Conservation (phyloP, 2,329 filamentous ascomycete genomes). For the Lachnellula suecica region DNA sequence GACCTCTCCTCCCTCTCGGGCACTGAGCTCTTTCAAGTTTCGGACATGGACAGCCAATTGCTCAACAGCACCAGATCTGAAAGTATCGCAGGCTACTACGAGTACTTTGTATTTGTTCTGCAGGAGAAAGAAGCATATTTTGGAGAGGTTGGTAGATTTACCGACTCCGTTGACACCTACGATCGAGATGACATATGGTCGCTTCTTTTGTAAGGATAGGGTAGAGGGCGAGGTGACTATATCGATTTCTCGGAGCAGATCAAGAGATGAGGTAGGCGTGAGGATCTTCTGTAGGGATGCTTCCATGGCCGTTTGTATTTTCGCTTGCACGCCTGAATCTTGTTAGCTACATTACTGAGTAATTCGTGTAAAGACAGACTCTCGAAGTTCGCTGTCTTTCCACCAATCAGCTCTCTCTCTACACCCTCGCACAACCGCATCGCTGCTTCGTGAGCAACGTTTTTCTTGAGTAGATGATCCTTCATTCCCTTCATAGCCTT, state of each 20-base stretch:
- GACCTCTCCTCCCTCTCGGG: constrained; percentile 79
- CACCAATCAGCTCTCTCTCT: constrained; percentile 82
- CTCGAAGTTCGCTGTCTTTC: constrained; percentile 91
- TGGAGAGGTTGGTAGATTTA: constrained; percentile 96
- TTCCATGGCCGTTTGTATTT: constrained; percentile 84
- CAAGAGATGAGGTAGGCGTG: constrained; percentile 90
- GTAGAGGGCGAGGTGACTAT: constrained; percentile 67
- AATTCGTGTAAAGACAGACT: constrained; percentile 45
- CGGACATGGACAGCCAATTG: constrained; percentile 94
- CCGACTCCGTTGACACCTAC: constrained; percentile 98
- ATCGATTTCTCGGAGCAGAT: constrained; percentile 91
- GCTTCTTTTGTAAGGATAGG: constrained; percentile 60
- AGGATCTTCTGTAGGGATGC: constrained; percentile 91
- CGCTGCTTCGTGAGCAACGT: constrained; percentile 92
- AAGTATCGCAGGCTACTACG: constrained; percentile 93
- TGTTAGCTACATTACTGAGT: constrained; percentile 26
- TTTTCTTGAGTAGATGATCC: constrained; percentile 91
- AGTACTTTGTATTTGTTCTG: constrained; percentile 97
- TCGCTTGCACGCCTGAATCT: constrained; percentile 67
- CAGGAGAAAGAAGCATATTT: constrained; percentile 96
- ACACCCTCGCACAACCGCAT: constrained; percentile 89
- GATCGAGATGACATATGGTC: constrained; percentile 96
- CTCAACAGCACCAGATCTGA: constrained; percentile 95
- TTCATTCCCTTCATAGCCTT: constrained; percentile 96
- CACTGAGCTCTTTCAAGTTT: constrained; percentile 85